Conservation (phyloP, 1,139 yeast genomes). For the Nakaseomyces kungkrabaensis region DNA sequence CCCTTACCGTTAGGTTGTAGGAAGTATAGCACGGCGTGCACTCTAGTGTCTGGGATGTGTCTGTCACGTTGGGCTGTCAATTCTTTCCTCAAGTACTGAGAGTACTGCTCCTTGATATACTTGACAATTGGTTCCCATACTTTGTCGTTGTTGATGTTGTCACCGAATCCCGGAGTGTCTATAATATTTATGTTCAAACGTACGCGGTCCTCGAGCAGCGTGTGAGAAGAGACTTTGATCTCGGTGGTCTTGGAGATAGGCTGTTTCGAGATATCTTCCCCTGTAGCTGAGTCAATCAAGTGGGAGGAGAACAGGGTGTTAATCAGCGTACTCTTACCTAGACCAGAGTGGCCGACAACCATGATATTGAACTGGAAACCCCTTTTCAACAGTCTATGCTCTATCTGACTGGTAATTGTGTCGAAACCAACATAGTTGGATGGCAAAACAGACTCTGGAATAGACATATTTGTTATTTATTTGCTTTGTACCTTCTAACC, state of each 20-base stretch:
- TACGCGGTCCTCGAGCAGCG: conserved; percentile 75
- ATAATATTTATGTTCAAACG: conserved; percentile 75
- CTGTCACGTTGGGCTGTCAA: conserved; percentile 92
- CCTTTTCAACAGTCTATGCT: conserved; percentile 78
- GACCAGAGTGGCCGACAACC: conserved; percentile 91
- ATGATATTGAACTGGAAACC: conserved; percentile 92
- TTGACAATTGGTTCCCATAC: conserved; percentile 97
- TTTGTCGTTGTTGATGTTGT: conserved; percentile 88
- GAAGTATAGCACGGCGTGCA: conserved; percentile 87
- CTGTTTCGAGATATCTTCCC: conserved; percentile 38
- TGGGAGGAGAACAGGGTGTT: conserved; percentile 85
- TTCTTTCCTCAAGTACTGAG: conserved; percentile 86
- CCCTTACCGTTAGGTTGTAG: conserved; percentile 82
- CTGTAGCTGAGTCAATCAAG: conserved; percentile 61
- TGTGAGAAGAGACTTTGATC: conserved; percentile 63
- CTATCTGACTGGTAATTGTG: conserved; percentile 91
- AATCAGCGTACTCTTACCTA: conserved; percentile 86
- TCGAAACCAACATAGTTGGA: conserved; percentile 82
- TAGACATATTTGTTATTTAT: no score
- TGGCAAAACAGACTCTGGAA: conserved; percentile 28
- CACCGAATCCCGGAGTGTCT: conserved; percentile 98
- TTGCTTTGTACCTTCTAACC: no score
- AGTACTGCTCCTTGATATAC: conserved; percentile 93
- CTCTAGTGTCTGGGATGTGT: conserved; percentile 79
- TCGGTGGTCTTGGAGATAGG: conserved; percentile 86